These are phyloP conservation scores for Pleurotus tuber-regium DNA, from an alignment of 768 basidiomycete species.

Conservation along the genomic window DNA sequence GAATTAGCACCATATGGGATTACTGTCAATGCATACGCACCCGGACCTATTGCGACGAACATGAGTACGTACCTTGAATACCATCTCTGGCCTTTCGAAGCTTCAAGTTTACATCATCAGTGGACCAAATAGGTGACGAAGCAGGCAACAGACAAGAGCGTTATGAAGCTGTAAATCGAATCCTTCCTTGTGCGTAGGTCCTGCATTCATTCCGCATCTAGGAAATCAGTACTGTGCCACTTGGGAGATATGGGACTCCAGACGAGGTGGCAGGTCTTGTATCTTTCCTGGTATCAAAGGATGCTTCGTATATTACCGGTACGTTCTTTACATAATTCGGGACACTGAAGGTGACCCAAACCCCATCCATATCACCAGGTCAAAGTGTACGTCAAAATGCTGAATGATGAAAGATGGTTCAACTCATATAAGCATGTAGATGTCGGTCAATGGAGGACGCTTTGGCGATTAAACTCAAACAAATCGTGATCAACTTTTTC, in stretches of 20 bases:
- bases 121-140: background rate
- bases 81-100: background rate
- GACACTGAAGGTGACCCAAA: no score
- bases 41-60: constrained; percentile 17
- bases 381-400: background rate
- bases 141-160: background rate
- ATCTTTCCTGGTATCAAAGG: constrained; percentile 34
- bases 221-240: background rate
- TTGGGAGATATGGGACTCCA: constrained; percentile 18
- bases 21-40: constrained; percentile 29
- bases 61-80: background rate
- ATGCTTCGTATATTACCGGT: constrained; percentile 34
- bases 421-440: no score
- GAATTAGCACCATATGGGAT: constrained; percentile 25
- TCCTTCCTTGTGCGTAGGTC: background rate
- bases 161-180: background rate
- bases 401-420: no score
- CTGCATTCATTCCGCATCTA: background rate
- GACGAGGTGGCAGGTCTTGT: constrained; percentile 35
- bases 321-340: background rate
- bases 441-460: no score
- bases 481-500: no score
- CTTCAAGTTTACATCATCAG: background rate
- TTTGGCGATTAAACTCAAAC: no score
- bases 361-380: background rate